Conservation (phyloP, 2,329 filamentous ascomycete species). For the Xylaria sp. region DNA sequence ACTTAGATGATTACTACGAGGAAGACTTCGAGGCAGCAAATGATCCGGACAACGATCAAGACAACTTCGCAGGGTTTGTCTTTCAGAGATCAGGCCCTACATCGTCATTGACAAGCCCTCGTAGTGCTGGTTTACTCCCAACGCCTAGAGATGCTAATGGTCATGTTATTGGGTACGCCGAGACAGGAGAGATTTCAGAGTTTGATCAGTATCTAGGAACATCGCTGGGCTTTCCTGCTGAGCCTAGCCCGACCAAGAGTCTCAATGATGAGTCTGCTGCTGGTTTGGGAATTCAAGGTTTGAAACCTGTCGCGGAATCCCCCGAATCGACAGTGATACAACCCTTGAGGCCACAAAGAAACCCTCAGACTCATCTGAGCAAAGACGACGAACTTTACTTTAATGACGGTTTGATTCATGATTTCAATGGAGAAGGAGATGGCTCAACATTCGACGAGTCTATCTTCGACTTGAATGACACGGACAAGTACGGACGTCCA, state of each 20-base stretch:
- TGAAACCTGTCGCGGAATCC: slow-evolving; percentile 34
- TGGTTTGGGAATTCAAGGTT: slow-evolving; percentile 52
- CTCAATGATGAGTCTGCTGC: slow-evolving; percentile 36
- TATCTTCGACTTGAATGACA: slow-evolving; percentile 72
- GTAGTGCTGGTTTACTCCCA: slow-evolving; percentile 50
- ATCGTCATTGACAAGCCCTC: slow-evolving; percentile 58
- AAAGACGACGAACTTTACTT: slow-evolving; percentile 72
- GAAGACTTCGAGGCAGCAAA: slow-evolving; percentile 46
- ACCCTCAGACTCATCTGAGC: slow-evolving; percentile 28
- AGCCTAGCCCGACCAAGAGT: slow-evolving; percentile 11
- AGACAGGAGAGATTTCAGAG: slow-evolving; percentile 54
- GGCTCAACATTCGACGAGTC: slow-evolving; percentile 71
- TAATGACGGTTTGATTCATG: slow-evolving; percentile 65
- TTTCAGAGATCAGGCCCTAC: slow-evolving; percentile 61
- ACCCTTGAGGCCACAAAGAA: slow-evolving; percentile 23
- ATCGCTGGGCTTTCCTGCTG: slow-evolving; percentile 4
- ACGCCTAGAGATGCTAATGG: slow-evolving; percentile 63
- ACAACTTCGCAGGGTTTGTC: slow-evolving; percentile 65
- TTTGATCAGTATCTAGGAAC: slow-evolving; percentile 27
- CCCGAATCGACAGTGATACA: slow-evolving; percentile 29
- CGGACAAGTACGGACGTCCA: slow-evolving; percentile 65
- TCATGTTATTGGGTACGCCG: slow-evolving; percentile 62
- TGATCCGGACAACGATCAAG: slow-evolving; percentile 61
- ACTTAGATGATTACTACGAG: slow-evolving; percentile 48
- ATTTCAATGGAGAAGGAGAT: slow-evolving; percentile 58